Base-by-base conservation (phyloP, 2,329 filamentous ascomycete species). In the Colletotrichum theobromicola region DNA sequence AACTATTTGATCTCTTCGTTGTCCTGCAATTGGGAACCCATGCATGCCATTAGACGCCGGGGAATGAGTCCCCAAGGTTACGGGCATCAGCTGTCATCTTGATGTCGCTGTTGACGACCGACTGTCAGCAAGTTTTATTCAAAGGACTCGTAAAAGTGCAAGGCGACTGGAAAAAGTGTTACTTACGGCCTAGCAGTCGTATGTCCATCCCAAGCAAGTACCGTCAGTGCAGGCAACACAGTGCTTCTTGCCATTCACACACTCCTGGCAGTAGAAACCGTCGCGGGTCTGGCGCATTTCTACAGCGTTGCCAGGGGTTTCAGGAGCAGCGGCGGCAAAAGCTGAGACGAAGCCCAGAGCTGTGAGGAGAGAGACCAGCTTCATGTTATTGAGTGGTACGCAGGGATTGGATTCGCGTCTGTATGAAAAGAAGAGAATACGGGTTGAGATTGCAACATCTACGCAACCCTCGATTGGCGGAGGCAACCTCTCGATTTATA, bases 41-140 rank as follows among this genome's bases (percentile, higher is more conserved):
- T 46, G 10, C 12, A 5, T 21, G 42, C 42, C 21, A 18, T 21
- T 4, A 12, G 10, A 21, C n/a, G 6, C 42, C 13, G 42, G 3
- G 13, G 2, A 50, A 3, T 7, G n/a, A 21, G n/a, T 21, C n/a
- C n/a, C n/a, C 2, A n/a, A 0, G 3, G 4, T 21, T 13, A 21
- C 10, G 24, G 3, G 3, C n/a, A 10, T 7, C 10, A 10, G 42
- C 10, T 1, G 42, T 13, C n/a, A 21, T 21, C 42, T 50, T 4
- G 7, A 50, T 50, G 5, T 21, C 42, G n/a, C 42, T 50, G 2
- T 4, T 4, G 13, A 13, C 10, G 13, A 4, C n/a, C n/a, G 6
- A 10, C n/a, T 50, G 42, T 50, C n/a, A 50, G n/a, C n/a, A 2
- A 21, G 7, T 21, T 21, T 7, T 10, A 13, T 13, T 21, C 10